Evolutionary conservation across 1,284 basidiomycete genomes (phyloP).

Genomic region (Volvariella volvacea): DNA sequence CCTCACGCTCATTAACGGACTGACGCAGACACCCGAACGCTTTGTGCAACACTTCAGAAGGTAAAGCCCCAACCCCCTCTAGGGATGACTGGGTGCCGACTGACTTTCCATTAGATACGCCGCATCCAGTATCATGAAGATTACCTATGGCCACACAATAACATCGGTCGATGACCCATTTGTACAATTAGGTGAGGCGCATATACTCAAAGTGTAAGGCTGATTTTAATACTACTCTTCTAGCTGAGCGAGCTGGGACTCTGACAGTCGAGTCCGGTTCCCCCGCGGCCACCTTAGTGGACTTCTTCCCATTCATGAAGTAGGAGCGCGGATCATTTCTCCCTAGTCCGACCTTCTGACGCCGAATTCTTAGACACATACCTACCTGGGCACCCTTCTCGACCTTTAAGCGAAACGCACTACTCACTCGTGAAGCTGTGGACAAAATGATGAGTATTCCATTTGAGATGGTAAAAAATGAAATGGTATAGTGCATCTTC

Average conservation of each 20-base stretch:
- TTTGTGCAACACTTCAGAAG: conserved; percentile 36
- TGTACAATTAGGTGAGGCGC: conserved; percentile 27
- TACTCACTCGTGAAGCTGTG: conserved; percentile 33
- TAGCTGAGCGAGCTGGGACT: conserved; percentile 39
- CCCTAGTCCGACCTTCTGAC: not conserved
- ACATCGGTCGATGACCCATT: conserved; percentile 34
- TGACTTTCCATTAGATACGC: conserved; percentile 21
- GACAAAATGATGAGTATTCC: conserved; percentile 43
- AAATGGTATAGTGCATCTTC: conserved; percentile 34
- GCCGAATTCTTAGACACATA: conserved; percentile 27
- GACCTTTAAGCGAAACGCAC: conserved; percentile 45
- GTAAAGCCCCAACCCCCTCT: conserved; percentile 13
- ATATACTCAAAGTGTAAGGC: not conserved
- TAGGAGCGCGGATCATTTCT: conserved; percentile 10
- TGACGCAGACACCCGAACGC: conserved; percentile 30
- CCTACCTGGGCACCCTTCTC: conserved; percentile 53
- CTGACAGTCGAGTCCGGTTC: conserved; percentile 43
- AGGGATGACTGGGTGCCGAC: not conserved
- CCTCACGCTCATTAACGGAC: conserved; percentile 28
- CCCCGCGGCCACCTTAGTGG: conserved; percentile 47
- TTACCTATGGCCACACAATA: conserved; percentile 39
- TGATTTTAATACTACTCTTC: not conserved
- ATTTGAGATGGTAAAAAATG: conserved; percentile 44
- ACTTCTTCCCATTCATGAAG: conserved; percentile 48
- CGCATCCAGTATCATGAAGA: conserved; percentile 38